These are phyloP conservation scores for Polygonum maritimum DNA, from an alignment of 148 eudicot genomes.

Conservation along the genomic window DNA sequence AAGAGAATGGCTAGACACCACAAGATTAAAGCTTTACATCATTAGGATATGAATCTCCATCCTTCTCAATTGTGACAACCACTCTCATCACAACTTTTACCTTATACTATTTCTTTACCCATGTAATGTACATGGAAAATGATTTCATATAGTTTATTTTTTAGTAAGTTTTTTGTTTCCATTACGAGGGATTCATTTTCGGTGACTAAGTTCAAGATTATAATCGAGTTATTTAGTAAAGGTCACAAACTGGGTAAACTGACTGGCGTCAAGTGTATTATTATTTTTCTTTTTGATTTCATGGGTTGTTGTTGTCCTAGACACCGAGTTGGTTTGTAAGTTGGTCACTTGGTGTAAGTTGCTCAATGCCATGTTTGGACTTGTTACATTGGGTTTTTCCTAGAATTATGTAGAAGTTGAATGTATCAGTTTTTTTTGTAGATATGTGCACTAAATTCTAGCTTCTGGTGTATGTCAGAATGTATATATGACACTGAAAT, in stretches of 20 bases:
- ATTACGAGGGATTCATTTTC: background rate
- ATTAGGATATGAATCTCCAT: slow-evolving; percentile 44
- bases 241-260: too few relatives aligned
- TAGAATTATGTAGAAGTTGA: background rate
- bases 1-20: slow-evolving; percentile 34
- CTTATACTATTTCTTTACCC: background rate
- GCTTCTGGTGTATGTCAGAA: background rate
- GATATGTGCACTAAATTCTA: background rate
- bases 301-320: background rate
- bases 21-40: slow-evolving; percentile 38
- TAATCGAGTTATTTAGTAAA: too few relatives aligned
- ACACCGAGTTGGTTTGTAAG: background rate
- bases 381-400: background rate
- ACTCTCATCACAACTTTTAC: background rate
- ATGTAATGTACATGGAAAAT: background rate
- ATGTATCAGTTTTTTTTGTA: background rate
- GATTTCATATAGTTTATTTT: background rate
- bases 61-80: slow-evolving; percentile 29
- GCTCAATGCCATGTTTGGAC: background rate
- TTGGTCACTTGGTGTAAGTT: background rate
- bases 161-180: background rate
- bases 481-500: background rate
- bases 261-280: too few relatives aligned
- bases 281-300: background rate
- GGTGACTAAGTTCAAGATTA: too few relatives aligned